Evolutionary conservation across 352 stramenopile genomes (phyloP), one percentile per base, ranked within the genome.

Genomic region (Aphanomyces stellatus): DNA sequence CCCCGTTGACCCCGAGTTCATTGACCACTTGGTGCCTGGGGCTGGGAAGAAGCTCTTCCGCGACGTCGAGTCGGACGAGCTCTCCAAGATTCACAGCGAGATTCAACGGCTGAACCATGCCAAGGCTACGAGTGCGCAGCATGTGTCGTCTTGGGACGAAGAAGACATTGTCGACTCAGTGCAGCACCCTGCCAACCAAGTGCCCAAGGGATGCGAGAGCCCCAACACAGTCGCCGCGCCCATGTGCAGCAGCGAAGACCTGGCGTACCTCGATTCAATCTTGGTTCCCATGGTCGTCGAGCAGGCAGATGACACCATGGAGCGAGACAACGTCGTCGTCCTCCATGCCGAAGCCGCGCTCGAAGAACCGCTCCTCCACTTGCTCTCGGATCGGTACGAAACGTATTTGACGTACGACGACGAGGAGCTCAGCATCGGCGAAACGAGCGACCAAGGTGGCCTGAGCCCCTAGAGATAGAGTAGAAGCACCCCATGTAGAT

Each of bases 1-100:
- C 71, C 85, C 85, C 11, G 85, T 93, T 55, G 85, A 93, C 72
- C 85, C 85, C 41, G 90, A 62, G 72, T 93, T 93, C 59, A 82
- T 93, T 19, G 85, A 93, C 53, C 85, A 91, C 70, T 70, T 93
- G 48, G 74, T 91, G 56, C 85, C 85, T 0, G 82, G 79, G 28
- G 81, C 89, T 59, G 82, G 80, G 30, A 91, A 90, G 72, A 88
- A 88, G 66, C 88, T 91, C 63, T 90, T 82, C 76, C 57, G 46
- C n/a, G 70, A 62, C n/a, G 72, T 88, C 55, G 85, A 90, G 62
- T 77, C 75, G 30, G 85, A 91, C 46, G 85, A 93, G 70, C 88
- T 88, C 69, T 82, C 88, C 64, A 79, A 89, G 65, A 91, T 93
- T 59, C 74, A 91, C 62, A 77, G 76, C 33, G 85, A 93, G 72